Evolutionary conservation across 805 yeast species (phyloP).

Genomic region (Metschnikowia bowlesiae): DNA sequence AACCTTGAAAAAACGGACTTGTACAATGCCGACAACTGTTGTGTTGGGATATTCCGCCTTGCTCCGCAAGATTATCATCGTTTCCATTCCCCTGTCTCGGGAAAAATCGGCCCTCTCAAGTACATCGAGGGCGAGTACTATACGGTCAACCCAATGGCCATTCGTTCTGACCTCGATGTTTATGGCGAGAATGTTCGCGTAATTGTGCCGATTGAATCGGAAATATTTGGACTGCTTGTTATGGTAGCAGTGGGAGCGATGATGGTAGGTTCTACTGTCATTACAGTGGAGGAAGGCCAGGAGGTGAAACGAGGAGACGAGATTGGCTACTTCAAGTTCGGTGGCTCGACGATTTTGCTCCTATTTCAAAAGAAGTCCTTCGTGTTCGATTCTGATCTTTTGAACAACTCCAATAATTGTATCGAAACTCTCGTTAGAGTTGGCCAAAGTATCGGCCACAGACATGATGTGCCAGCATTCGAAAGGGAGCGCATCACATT

Average conservation of each 20-base stretch:
- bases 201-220: conserved; percentile 69
- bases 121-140: conserved; percentile 86
- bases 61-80: conserved; percentile 98
- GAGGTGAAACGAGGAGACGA: conserved; percentile 68
- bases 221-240: conserved; percentile 71
- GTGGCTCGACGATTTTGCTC: conserved; percentile 82
- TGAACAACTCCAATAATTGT: conserved; percentile 59
- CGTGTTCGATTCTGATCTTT: conserved; percentile 68
- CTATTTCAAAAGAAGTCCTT: conserved; percentile 52
- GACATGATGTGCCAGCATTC: conserved; percentile 45
- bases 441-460: conserved; percentile 90
- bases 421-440: conserved; percentile 83
- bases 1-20: conserved; percentile 37
- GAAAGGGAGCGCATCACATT: conserved; percentile 45
- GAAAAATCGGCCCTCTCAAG: conserved; percentile 59
- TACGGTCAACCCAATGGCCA: conserved; percentile 97
- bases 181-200: conserved; percentile 88
- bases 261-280: conserved; percentile 93
- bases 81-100: conserved; percentile 84
- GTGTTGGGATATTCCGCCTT: conserved; percentile 75
- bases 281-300: conserved; percentile 63
- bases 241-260: conserved; percentile 91
- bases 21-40: conserved; percentile 40
- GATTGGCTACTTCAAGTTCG: conserved; percentile 91
- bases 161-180: conserved; percentile 81